Evolutionary conservation across 495 filamentous ascomycete genomes (phyloP), one percentile per base, ranked within the genome.

Genomic region (Aspergillus haitiensis): DNA sequence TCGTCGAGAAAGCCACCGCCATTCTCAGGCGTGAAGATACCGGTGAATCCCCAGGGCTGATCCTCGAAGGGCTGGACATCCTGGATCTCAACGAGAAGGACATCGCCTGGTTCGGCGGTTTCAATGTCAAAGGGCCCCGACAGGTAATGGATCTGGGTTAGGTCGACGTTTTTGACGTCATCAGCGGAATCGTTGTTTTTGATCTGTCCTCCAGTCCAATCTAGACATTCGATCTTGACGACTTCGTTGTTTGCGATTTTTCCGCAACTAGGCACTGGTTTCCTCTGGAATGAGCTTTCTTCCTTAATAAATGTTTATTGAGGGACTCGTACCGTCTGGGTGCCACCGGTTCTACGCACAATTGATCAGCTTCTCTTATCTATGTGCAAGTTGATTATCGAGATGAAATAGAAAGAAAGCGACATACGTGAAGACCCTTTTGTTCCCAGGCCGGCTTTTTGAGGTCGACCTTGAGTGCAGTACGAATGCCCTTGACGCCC

Each of bases 211-310:
- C 91, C 91, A 61, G 81, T 81, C 86, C 90, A 93, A 73, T 98
- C 93, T 18, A 96, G 76, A 64, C 93, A 98, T 81, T 97, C 91
- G 65, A 98, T 93, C 76, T 96, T 96, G 61, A 97, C 93, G 3
- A 90, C 86, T 72, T 98, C 93, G 39, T 86, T 86, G 70, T 93
- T 88, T 64, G 86, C 85, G 70, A 98, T 94, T 45, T 84, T 86
- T 35, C 81, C 88, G 40, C 75, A 80, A 54, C 82, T 84, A 11
- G 93, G 93, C 64, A 98, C 91, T 93, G 45, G 0, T 55, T n/a
- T 39, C 45, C 5, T 33, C 10, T 63, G 33, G 64, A 47, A 21
- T 53, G 46, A 32, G 47, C 37, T 32, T 47, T 16, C 33, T 9
- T 40, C 4, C 37, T 16, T 7, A 6, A 11, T 18, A 34, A 7